Evolutionary conservation across 2,329 filamentous ascomycete species (phyloP).

Genomic region (Alternaria longipes): DNA sequence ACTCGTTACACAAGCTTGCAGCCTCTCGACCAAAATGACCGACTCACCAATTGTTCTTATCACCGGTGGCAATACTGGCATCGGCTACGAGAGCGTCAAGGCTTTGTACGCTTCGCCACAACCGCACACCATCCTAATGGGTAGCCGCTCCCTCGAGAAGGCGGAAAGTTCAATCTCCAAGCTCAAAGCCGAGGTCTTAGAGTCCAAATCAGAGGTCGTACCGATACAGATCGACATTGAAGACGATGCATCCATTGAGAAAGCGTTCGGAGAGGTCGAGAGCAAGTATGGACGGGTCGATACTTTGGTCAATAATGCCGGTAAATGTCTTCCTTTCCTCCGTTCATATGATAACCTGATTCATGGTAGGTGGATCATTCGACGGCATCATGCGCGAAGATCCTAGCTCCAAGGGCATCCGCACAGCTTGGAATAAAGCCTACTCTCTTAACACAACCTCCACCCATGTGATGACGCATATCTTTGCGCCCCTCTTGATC

Average conservation of each 20-base stretch:
- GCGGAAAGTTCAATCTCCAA: constrained; percentile 50
- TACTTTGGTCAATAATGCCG: constrained; percentile 67
- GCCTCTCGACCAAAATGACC: constrained; percentile 18
- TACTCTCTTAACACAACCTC: constrained; percentile 53
- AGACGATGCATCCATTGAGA: constrained; percentile 62
- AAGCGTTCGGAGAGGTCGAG: constrained; percentile 56
- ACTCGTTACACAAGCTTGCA: neutral
- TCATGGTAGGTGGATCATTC: constrained; percentile 55
- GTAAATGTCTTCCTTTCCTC: constrained; percentile 34
- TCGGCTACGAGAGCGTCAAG: constrained; percentile 67
- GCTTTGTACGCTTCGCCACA: constrained; percentile 59
- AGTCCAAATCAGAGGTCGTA: constrained; percentile 55
- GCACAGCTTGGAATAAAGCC: constrained; percentile 48
- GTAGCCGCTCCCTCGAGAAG: constrained; percentile 62
- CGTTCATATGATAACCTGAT: neutral
- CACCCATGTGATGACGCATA: constrained; percentile 50
- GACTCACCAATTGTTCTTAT: constrained; percentile 60
- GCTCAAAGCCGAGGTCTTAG: constrained; percentile 55
- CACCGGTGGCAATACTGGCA: constrained; percentile 69
- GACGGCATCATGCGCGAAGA: constrained; percentile 49
- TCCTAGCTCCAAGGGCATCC: constrained; percentile 39
- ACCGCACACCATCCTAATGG: constrained; percentile 66
- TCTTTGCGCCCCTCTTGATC: constrained; percentile 51
- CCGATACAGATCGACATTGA: constrained; percentile 64
- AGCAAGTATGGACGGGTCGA: constrained; percentile 60